Evolutionary conservation across 2,329 filamentous ascomycete species (phyloP).

Genomic region (Ophiosphaerella korrae): DNA sequence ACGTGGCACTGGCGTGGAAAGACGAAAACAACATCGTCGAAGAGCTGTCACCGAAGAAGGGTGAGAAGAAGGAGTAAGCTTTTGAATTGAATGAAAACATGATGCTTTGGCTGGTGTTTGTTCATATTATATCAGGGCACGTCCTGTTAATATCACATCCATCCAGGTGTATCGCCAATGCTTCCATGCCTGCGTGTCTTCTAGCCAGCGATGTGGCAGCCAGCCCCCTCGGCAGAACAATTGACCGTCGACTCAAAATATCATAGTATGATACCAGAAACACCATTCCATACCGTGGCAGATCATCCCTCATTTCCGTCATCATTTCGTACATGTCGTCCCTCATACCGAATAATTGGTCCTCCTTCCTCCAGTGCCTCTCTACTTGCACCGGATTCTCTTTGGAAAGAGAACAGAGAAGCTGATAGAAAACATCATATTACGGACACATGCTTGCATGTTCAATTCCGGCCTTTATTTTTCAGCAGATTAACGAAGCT

Average conservation of each 20-base stretch:
- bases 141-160: no score
- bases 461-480: constrained; percentile 37
- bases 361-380: neutral
- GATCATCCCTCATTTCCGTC: no score
- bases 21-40: constrained; percentile 66
- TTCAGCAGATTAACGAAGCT: constrained; percentile 43
- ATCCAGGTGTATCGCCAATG: no score
- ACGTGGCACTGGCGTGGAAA: constrained; percentile 65
- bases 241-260: no score
- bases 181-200: no score
- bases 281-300: no score
- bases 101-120: neutral
- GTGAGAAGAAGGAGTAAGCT: constrained; percentile 13
- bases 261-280: no score
- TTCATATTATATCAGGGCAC: neutral
- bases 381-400: neutral
- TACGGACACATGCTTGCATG: constrained; percentile 17
- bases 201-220: no score
- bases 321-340: no score
- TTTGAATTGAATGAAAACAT: neutral
- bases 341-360: constrained; percentile 1
- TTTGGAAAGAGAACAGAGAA: neutral
- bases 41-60: constrained; percentile 54
- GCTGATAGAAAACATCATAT: constrained; percentile 7
- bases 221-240: no score